Base-by-base conservation (phyloP, 1,139 yeast genomes). In the Magnusiomyces starmeri region DNA sequence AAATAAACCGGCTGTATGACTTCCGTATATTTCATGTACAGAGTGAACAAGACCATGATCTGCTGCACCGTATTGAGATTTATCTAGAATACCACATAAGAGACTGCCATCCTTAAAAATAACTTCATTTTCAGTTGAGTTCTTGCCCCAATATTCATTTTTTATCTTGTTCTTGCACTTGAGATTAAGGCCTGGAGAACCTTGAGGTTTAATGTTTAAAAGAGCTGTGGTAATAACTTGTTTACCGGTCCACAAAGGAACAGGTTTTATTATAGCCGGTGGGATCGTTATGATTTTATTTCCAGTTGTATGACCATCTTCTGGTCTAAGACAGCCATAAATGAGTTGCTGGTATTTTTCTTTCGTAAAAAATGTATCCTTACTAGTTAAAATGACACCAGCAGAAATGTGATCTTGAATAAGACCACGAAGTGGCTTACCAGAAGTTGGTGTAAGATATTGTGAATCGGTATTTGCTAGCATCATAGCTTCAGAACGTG, bases 401-500 rank as follows among this genome's bases (percentile, higher is more conserved):
- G 97, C 97, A 63, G 95, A 85, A 70, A 94, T 89, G 67, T 94
- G 98, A 75, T 94, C 99, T 75, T 94, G 99, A 72, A 94, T 94
- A 69, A 94, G 79, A 71, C 99, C 99, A 79, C 98, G 86, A 60
- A 94, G 83, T 39, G 99, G 99, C 56, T 95, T 77, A 69, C 99
- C 99, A 8, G 97, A 88, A 18, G 99, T 94, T 51, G 99, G 98
- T 12, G 98, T 92, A 66, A 94, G 77, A 68, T 94, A 94, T 73
- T 92, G 98, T 56, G 95, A 86, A 70, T 94, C 97, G 10, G 98
- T 92, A 68, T 92, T 89, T 47, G 98, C 98, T 66, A 94, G 78
- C 67, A 88, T 80, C 64, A 88, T 76, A 3, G 98, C 98, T 73
- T 94, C 99, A 27, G 98, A 94, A 65, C 92, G 83, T 14, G 98